These are phyloP conservation scores for Durio zibethinus DNA, from an alignment of 345 rosid genomes.

Conservation along the genomic window DNA sequence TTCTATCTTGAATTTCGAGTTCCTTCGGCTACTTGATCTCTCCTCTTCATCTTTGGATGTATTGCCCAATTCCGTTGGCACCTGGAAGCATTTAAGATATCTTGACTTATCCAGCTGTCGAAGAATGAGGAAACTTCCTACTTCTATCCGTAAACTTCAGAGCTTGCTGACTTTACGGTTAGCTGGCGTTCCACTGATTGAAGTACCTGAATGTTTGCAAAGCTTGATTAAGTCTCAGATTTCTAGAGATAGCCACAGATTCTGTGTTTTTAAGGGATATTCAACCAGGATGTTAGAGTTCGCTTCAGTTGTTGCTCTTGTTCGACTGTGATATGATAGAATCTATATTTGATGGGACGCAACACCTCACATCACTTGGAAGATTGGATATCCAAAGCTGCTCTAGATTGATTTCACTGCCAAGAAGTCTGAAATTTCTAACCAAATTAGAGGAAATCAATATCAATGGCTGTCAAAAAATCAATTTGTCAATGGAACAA, in stretches of 20 bases:
- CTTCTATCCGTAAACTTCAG: not conserved
- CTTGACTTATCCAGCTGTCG: not conserved
- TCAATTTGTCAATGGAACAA: not conserved
- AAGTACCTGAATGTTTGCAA: not conserved
- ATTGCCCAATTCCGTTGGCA: not conserved
- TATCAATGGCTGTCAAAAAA: too few species aligned
- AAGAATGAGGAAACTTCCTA: not conserved
- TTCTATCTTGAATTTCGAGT: too few species aligned
- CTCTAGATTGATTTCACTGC: not conserved
- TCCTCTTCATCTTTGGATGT: not conserved
- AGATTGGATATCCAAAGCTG: rapidly evolving
- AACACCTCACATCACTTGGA: not conserved
- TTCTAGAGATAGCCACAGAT: not conserved
- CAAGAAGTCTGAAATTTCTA: not conserved
- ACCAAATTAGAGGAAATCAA: not conserved
- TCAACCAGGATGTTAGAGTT: not conserved
- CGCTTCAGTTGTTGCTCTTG: not conserved
- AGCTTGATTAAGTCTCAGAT: not conserved
- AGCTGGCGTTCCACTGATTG: not conserved
- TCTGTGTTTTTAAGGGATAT: not conserved
- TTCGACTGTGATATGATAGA: not conserved
- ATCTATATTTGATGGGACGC: not conserved
- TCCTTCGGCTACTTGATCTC: not conserved
- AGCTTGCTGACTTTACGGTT: not conserved
- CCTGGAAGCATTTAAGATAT: constrained; percentile 12